Percentiles rank a stretch among this genome's conserved stretches.
These are phyloP conservation scores for Phaeosphaeriaceae sp. DNA, from an alignment of 2,329 filamentous ascomycete species.

Conservation along the genomic window DNA sequence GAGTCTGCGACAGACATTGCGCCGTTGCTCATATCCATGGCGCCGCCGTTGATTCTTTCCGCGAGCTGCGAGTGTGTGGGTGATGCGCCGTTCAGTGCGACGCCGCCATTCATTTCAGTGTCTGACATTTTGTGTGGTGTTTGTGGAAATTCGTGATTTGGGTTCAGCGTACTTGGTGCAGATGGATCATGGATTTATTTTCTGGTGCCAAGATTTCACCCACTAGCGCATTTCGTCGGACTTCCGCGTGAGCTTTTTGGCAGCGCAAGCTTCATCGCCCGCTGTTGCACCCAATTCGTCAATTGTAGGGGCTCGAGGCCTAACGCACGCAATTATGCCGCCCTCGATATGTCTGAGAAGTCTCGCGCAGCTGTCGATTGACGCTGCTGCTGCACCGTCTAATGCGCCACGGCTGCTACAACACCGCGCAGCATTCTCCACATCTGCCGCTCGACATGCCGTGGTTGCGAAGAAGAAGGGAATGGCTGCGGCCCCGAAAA, in stretches of 20 bases:
- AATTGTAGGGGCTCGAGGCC: conserved; percentile 37
- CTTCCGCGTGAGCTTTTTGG: conserved; percentile 5
- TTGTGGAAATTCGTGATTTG: conserved; percentile 1
- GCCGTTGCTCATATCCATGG: conserved; percentile 43
- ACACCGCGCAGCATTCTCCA: conserved; percentile 41
- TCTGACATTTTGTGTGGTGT: conserved; percentile 29
- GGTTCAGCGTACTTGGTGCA: background rate
- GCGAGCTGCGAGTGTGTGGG: conserved; percentile 37
- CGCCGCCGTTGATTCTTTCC: conserved; percentile 39
- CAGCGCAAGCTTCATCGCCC: conserved; percentile 3
- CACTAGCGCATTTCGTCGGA: background rate
- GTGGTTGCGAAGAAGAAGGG: conserved; percentile 36
- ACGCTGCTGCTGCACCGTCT: conserved; percentile 29
- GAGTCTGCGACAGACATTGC: conserved; percentile 44
- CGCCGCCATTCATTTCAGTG: conserved; percentile 41
- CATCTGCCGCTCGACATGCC: conserved; percentile 38
- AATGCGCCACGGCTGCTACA: conserved; percentile 34
- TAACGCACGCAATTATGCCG: conserved; percentile 37
- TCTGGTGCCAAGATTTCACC: conserved; percentile 4
- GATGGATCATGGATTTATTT: conserved; percentile 1
- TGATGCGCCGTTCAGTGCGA: conserved; percentile 26
- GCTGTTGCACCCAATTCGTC: conserved; percentile 22
- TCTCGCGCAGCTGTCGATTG: conserved; percentile 41
- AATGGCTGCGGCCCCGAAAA: conserved; percentile 39
- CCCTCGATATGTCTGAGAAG: conserved; percentile 42